Evolutionary conservation across 2,329 filamentous ascomycete genomes (phyloP), one percentile per base, ranked within the genome.

Genomic region (Sporothrix humicola): DNA sequence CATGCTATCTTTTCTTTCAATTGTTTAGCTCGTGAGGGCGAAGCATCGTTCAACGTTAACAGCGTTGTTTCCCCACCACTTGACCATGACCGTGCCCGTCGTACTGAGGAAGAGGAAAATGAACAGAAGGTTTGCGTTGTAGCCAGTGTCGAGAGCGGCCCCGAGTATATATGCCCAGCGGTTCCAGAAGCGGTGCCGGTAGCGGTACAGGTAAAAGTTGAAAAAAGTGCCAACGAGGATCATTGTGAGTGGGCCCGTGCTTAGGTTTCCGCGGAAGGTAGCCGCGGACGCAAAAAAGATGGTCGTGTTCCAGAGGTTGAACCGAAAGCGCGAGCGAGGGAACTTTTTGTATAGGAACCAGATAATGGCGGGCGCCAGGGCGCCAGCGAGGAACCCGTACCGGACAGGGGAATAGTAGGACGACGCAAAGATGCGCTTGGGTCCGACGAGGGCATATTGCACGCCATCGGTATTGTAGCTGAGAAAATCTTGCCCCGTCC

Each of bases 271-370:
- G 3, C 70, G 72, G 56, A 76, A 77, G 0, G 69, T 76, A 1
- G 76, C 76, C 59, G 73, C 73, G 37, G 70, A 71, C 31, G 76
- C 75, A 37, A 77, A 77, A 70, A 77, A 77, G 63, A 77, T 76
- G 46, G 76, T 76, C 56, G 75, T 77, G 73, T 77, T 77, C 76
- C 76, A 77, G 20, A 77, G 71, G 52, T 76, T 65, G 61, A 77
- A 77, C 1, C 37, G 37, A 10, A 65, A 31, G 58, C 72, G 76
- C 66, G 65, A 63, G 61, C 54, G 73, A 8, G 73, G 73, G 66
- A 76, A 77, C 66, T 69, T 69, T 20, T 72, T 72, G 73, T 77
- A 75, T 50, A 77, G 72, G 68, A 75, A 42, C 75, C 75, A 76
- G 66, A 77, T 59, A 61, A 72, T 12, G 20, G 69, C 54, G 17